Base-by-base conservation (phyloP, 345 rosid genomes). In the Eucalyptus curtisii region DNA sequence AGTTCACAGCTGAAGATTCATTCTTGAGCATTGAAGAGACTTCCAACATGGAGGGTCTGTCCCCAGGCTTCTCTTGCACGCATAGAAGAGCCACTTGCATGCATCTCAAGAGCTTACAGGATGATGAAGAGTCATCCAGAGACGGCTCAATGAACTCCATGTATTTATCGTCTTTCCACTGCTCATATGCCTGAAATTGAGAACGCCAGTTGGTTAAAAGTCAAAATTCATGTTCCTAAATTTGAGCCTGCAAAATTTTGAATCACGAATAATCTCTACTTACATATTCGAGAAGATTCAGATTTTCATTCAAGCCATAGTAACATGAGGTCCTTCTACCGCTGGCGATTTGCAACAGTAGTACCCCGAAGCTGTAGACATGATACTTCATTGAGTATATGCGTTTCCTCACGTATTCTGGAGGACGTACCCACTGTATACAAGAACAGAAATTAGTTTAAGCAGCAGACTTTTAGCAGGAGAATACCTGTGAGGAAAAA, bases 361-460 rank as follows among this genome's bases (percentile, higher is more conserved):
- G 86, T 87, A 94, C 93, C 88, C 96, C 95, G 7, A 93, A 94
- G 88, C 95, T 93, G 82, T 91, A 94, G 33, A 94, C 91, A 14
- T 93, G 94, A 17, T 90, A 91, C 81, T 94, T 94, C 88, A 90
- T 92, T 31, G 94, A 92, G 85, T 94, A 94, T 57, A 89, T 88
- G 10, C 96, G 94, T 13, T 85, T 90, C 49, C 57, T 90, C 37
- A 89, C 95, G 55, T 92, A 94, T 89, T 93, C 95, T 16, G 95
- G 94, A 55, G 96, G 94, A 92, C 82, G 52, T 91, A 94, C 37
- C 96, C 93, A 45, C 95, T 92, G 90, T 86, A 91, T 24, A 19
- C 44, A 53, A 86, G 15, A 47, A 42, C 7, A 52, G 1, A 61
- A 64, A 64, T 64, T n/a, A 19, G 19, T 3, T 61, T 64, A 64